Evolutionary conservation across 176 grass and related monocot genomes (phyloP), one percentile per base, ranked within the genome.

Genomic region (Guadua angustifolia): DNA sequence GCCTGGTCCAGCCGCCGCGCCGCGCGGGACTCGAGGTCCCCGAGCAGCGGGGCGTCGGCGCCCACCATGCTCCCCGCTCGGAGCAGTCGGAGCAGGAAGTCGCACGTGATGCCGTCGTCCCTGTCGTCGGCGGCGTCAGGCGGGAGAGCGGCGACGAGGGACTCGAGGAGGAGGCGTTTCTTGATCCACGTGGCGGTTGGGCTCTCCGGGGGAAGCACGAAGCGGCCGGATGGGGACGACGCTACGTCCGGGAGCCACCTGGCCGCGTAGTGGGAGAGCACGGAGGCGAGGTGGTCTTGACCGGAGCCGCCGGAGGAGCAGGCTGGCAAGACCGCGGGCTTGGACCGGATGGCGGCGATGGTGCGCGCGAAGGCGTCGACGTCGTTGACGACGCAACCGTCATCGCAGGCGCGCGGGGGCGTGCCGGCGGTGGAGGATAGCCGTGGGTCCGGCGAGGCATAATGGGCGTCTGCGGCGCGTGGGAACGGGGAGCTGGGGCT

Each of bases 171-270:
- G 50, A 94, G 88, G 43, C 95, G 84, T 47, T 93, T 94, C 81
- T 93, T 94, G 64, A 94, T 79, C 92, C 92, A 94, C 26, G 87
- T 82, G 7, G 95, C 95, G 0, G 95, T 94, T 2, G 95, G 92
- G 88, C 95, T 98, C 77, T 91, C 90, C 16, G 86, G 84, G 5
- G 90, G 69, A 0, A 69, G 76, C 73, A 60, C 67, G 82, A 89
- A 89, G 62, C 88, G 70, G 4, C 87, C 75, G 0, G 93, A 90
- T 5, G 88, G 80, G 4, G 93, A 78, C 50, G 90, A 83, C 6
- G 90, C 79, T 6, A 88, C 70, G 64, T 97, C 95, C 6, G 95
- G 95, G 66, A 97, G 90, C 95, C 95, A 97, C 71, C 89, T 40
- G 17, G 92, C 85, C 21, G 94, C 92, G 65, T 97, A 97, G 71